Evolutionary conservation across 768 basidiomycete genomes (phyloP), one percentile per base, ranked within the genome.

Genomic region (Lactarius trivialis): DNA sequence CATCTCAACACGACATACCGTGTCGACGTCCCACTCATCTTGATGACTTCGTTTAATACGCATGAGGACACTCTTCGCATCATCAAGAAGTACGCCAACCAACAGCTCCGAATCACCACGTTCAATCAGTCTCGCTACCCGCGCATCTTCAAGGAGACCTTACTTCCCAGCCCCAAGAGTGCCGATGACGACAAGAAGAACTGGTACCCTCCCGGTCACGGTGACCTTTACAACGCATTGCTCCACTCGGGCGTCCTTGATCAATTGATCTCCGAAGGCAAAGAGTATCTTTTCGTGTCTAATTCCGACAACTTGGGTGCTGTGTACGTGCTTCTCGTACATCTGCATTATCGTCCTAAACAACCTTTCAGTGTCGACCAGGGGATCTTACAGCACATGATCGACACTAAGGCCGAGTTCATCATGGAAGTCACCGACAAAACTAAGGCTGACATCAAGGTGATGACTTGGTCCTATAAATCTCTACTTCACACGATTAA

Each of bases 41-140:
- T 89, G 68, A 89, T 89, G 86, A 89, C 88, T 69, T 87, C 86
- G 56, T 89, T 89, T 78, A 89, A 89, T 76, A 89, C 86, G 8
- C 85, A 87, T 71, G 87, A 88, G 28, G 86, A 89, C 72, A 89
- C 86, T 19, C 78, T 85, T 32, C 82, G 87, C 51, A 85, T 89
- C 76, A 88, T 89, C 71, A 87, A 87, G 73, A 89, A 89, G 75
- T 89, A 89, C 74, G 81, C 82, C 48, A 89, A 88, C 76, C 86
- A 88, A 76, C 87, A 87, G 74, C 79, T 88, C 71, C 81, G 85
- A 72, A 85, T 88, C 69, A 79, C 82, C 58, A 81, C 81, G 15
- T 86, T 87, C 79, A 84, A 85, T 73, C 86, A 88, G 73, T 86
- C 85, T 19, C 82, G 86, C 59, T 88, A 86, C 76, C 86, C 86